Evolutionary conservation across 2,329 filamentous ascomycete species (phyloP).

Genomic region (Fusarium ambrosium): DNA sequence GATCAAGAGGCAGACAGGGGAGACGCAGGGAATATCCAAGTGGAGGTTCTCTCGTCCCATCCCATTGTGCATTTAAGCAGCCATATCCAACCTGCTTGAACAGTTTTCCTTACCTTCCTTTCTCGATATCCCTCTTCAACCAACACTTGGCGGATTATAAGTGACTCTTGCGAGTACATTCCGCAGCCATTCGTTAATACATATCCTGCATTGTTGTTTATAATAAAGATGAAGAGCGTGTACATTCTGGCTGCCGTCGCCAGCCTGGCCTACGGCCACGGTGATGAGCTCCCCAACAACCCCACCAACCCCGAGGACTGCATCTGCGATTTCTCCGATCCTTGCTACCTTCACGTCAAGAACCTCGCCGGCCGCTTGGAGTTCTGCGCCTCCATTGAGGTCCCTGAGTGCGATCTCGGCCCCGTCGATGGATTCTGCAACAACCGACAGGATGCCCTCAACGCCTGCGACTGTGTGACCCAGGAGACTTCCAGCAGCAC

Average conservation of each 20-base stretch:
- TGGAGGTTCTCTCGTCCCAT: not conserved
- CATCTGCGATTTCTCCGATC: slow-evolving; percentile 14
- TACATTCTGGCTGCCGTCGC: slow-evolving; percentile 50
- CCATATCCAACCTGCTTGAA: slow-evolving; percentile 18
- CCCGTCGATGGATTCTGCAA: not conserved
- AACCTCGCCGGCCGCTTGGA: rapidly evolving
- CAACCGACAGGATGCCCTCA: not conserved
- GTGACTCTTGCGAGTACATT: slow-evolving; percentile 40
- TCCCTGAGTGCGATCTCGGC: not conserved
- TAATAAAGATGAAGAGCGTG: slow-evolving; percentile 52
- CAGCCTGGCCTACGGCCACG: slow-evolving; percentile 38
- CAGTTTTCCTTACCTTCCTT: slow-evolving; percentile 16
- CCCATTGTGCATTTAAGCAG: slow-evolving; percentile 41
- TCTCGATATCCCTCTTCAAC: slow-evolving; percentile 38
- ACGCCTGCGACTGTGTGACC: slow-evolving; percentile 1
- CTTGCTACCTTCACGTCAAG: slow-evolving; percentile 15
- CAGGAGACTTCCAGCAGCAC: slow-evolving; percentile 3
- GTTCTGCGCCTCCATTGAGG: not conserved
- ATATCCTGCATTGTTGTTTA: slow-evolving; percentile 44
- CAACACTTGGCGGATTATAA: slow-evolving; percentile 37
- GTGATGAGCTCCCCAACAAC: too few relatives aligned
- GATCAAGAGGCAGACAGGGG: slow-evolving; percentile 8
- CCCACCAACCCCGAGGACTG: not conserved
- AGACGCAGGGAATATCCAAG: slow-evolving; percentile 13
- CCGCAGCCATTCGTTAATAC: slow-evolving; percentile 47